Percentiles rank a stretch among this genome's conserved stretches.
Conservation (phyloP, 1,284 basidiomycete genomes). For the Anthracocystis panici-leucophaei region DNA sequence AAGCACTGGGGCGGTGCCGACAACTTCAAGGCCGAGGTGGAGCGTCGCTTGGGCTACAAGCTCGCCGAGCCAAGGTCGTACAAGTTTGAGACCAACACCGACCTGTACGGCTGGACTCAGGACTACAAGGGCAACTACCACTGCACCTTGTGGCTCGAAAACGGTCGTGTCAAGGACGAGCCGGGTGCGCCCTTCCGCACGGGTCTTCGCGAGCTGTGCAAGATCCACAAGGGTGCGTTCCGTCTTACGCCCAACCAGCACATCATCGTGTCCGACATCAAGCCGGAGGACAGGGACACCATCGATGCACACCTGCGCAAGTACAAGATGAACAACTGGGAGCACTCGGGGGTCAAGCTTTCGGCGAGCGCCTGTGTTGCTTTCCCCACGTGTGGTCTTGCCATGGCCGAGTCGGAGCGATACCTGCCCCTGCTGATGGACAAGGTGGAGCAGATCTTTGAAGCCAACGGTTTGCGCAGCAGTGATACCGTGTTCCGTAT, state of each 20-base stretch:
- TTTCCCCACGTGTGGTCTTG: constrained; percentile 93
- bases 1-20: constrained; percentile 78
- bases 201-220: constrained; percentile 89
- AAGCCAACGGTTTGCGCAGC: constrained; percentile 89
- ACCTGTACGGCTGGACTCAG: constrained; percentile 91
- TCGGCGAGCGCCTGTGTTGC: constrained; percentile 81
- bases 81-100: constrained; percentile 89
- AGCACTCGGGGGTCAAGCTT: constrained; percentile 83
- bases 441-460: constrained; percentile 94
- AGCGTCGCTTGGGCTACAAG: constrained; percentile 85
- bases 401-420: constrained; percentile 94
- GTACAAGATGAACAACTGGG: constrained; percentile 91
- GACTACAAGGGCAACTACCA: constrained; percentile 90
- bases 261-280: constrained; percentile 86
- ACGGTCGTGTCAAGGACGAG: constrained; percentile 94
- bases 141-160: constrained; percentile 96
- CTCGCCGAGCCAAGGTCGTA: constrained; percentile 79
- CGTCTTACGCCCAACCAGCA: constrained; percentile 90
- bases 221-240: constrained; percentile 92
- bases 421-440: constrained; percentile 94
- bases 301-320: constrained; percentile 85
- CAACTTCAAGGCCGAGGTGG: constrained; percentile 84
- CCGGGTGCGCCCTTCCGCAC: constrained; percentile 91
- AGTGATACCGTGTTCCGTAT: constrained; percentile 98
- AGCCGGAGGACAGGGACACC: constrained; percentile 74